Percentiles rank a stretch among this genome's conserved stretches.
Evolutionary conservation across 2,329 filamentous ascomycete species (phyloP).

Genomic region (Hymenoscyphus infarciens): DNA sequence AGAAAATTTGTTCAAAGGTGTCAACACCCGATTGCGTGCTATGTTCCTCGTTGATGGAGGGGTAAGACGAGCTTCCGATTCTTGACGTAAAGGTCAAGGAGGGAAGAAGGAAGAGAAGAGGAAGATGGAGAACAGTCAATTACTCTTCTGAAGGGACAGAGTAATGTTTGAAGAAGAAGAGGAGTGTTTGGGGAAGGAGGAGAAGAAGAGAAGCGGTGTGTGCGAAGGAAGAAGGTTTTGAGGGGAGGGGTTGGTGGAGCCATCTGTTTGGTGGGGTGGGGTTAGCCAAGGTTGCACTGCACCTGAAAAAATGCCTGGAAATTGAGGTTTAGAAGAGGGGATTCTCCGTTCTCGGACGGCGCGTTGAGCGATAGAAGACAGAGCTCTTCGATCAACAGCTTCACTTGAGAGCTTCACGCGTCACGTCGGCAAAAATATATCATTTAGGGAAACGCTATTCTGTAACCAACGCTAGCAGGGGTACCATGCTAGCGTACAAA

Average conservation of each 20-base stretch:
- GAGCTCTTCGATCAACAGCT: no score
- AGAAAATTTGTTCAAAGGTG: slow-evolving; percentile 18
- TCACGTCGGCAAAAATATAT: background rate
- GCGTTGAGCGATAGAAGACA: no score
- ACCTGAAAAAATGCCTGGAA: background rate
- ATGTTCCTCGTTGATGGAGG: slow-evolving; percentile 18
- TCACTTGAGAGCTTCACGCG: background rate
- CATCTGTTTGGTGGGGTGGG: background rate
- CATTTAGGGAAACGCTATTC: no score
- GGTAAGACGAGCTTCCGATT: slow-evolving; percentile 8
- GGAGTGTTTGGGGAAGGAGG: slow-evolving; percentile 16
- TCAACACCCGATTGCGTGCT: slow-evolving; percentile 23
- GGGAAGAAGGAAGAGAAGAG: slow-evolving; percentile 9
- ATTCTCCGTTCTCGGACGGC: slow-evolving; percentile 2
- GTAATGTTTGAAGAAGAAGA: slow-evolving; percentile 9
- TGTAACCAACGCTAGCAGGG: no score
- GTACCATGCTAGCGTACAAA: no score
- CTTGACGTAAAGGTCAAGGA: slow-evolving; percentile 9
- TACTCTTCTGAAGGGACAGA: slow-evolving; percentile 16
- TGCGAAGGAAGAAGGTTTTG: slow-evolving; percentile 2
- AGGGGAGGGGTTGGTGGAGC: slow-evolving; percentile 15
- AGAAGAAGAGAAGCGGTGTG: slow-evolving; percentile 16
- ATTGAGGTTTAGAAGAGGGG: background rate
- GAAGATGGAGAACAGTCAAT: slow-evolving; percentile 8
- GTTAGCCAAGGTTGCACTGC: background rate